Evolutionary conservation across 164 flowering plant species (phyloP).

Genomic region (Dillenia turbinata): DNA sequence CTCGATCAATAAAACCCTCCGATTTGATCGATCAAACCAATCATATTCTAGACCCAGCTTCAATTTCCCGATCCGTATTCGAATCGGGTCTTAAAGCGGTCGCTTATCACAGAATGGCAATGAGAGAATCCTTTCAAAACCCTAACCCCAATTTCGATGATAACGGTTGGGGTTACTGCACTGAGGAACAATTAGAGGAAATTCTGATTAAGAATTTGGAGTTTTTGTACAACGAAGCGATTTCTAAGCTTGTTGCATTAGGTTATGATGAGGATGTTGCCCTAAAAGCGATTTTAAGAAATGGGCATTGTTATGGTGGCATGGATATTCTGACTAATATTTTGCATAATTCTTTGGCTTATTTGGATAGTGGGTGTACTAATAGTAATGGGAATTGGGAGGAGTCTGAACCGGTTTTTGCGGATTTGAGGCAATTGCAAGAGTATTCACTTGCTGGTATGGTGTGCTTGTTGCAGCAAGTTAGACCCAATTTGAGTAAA

Average conservation of each 20-base stretch:
- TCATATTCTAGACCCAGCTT: conserved; percentile 11
- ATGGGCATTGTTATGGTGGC: conserved; percentile 91
- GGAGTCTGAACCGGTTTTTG: conserved; percentile 44
- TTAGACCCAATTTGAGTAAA: conserved; percentile 70
- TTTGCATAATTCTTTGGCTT: conserved; percentile 66
- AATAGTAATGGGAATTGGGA: conserved; percentile 31
- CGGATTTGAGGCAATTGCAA: conserved; percentile 77
- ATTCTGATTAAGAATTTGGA: conserved; percentile 64
- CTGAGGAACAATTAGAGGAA: conserved; percentile 79
- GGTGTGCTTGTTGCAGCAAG: conserved; percentile 77
- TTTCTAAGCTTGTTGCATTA: conserved; percentile 48
- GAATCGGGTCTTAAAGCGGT: conserved; percentile 41
- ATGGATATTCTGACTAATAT: conserved; percentile 78
- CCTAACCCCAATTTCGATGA: conserved; percentile 39
- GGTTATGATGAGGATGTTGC: conserved; percentile 77
- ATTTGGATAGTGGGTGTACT: conserved; percentile 37
- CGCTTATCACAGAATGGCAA: conserved; percentile 20
- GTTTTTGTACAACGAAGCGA: conserved; percentile 61
- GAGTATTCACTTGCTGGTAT: conserved; percentile 77
- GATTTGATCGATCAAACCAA: conserved; percentile 16
- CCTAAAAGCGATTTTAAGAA: conserved; percentile 54
- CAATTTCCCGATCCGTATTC: conserved; percentile 18
- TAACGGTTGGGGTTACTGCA: conserved; percentile 80
- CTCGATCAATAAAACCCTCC: conserved; percentile 46
- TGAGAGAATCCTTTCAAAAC: conserved; percentile 21